Percentiles rank a stretch among this genome's conserved stretches.
phyloP scores from a whole-genome alignment of 1,284 basidiomycete species.

The Ceratobasidium papillatum region DNA sequence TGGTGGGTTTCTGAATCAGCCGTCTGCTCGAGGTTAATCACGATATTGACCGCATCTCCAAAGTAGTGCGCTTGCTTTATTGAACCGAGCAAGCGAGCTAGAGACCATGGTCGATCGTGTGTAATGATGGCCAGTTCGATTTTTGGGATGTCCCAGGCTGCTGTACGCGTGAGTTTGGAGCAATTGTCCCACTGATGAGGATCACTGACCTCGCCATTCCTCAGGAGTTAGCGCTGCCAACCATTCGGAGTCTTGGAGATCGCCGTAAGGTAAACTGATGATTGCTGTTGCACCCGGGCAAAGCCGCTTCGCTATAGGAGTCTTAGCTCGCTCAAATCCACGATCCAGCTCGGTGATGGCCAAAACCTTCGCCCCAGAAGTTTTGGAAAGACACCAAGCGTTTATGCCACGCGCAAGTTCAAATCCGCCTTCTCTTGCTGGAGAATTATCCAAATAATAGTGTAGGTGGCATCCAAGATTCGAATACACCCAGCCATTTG shows the following conservation, averaged over 20 bases:
- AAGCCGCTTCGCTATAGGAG: neutral
- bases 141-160: constrained; percentile 76
- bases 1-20: constrained; percentile 67
- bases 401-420: neutral
- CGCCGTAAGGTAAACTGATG: constrained; percentile 61
- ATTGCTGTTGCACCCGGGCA: constrained; percentile 49
- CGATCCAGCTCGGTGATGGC: neutral
- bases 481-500: neutral
- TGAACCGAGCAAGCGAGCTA: constrained; percentile 70
- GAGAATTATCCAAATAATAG: constrained; percentile 38
- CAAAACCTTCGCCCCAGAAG: neutral
- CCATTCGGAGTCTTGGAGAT: constrained; percentile 69
- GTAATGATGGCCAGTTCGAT: constrained; percentile 79
- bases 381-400: neutral
- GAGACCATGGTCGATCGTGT: constrained; percentile 75
- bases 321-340: neutral
- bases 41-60: constrained; percentile 68
- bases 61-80: constrained; percentile 68
- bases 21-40: constrained; percentile 78
- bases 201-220: constrained; percentile 64
- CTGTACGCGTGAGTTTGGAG: neutral
- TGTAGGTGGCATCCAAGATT: constrained; percentile 43
- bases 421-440: neutral
- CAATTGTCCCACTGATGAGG: neutral
- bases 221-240: constrained; percentile 64